Evolutionary conservation across 192 early-diverging fungal genomes (phyloP).

Genomic region (Linnemannia exigua): DNA sequence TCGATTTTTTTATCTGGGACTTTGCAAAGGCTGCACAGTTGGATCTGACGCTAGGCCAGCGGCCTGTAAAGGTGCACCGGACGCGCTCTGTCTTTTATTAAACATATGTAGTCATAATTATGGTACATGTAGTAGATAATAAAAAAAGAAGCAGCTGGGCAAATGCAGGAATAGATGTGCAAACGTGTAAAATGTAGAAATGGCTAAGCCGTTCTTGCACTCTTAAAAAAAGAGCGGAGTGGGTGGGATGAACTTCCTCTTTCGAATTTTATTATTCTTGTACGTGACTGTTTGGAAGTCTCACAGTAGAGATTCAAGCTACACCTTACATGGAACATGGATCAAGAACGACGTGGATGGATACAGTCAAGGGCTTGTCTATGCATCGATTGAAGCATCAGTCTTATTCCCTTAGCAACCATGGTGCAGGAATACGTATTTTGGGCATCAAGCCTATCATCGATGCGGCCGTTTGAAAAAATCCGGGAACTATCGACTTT

Average conservation of each 20-base stretch:
- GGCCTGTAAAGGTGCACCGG: conserved; percentile 53
- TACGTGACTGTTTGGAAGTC: conserved; percentile 32
- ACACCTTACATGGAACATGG: not conserved
- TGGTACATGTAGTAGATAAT: not conserved
- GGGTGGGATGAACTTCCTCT: conserved; percentile 24
- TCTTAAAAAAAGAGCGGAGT: conserved; percentile 2
- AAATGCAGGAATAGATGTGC: not conserved
- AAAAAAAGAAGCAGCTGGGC: not conserved
- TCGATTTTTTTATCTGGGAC: conserved; percentile 95
- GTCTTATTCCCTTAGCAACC: not conserved
- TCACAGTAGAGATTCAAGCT: not conserved
- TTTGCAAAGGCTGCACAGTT: conserved; percentile 77
- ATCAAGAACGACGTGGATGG: not conserved
- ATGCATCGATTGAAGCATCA: not conserved
- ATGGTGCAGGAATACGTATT: not conserved
- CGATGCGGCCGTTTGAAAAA: not conserved
- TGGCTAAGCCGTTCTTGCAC: not conserved
- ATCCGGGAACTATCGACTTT: not conserved
- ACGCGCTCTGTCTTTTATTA: conserved; percentile 51
- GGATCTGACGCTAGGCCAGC: conserved; percentile 59
- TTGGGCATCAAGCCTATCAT: not conserved
- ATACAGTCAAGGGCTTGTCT: not conserved
- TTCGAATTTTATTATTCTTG: conserved; percentile 51
- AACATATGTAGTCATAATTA: not conserved
- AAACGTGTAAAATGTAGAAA: not conserved